A percentile compares a stretch with the other conserved stretches of the same genome.
Conservation (phyloP, 306 rosid genomes). For the Trifolium fragiferum region DNA sequence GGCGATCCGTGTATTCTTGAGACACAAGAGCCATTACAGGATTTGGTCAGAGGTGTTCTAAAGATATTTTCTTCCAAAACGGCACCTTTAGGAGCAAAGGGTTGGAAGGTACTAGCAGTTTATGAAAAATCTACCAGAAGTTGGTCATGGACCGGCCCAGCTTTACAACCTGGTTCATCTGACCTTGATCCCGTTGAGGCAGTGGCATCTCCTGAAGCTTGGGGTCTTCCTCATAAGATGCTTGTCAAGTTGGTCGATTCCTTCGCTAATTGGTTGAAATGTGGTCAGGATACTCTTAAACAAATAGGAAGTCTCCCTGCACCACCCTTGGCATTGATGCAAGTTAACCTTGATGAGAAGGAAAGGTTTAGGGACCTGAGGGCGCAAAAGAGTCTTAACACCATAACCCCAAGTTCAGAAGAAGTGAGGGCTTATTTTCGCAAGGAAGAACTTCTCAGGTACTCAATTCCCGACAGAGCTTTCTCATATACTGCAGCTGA, state of each 20-base stretch:
- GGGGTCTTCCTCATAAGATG: conserved; percentile 96
- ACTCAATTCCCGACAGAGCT: conserved; percentile 98
- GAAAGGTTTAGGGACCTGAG: conserved; percentile 96
- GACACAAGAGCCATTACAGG: conserved; percentile 97
- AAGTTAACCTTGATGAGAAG: conserved; percentile 93
- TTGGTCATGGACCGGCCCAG: conserved; percentile 96
- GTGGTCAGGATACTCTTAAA: conserved; percentile 98
- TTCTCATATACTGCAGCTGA: conserved; percentile 97
- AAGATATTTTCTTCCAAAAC: conserved; percentile 95
- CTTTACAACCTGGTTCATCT: conserved; percentile 51
- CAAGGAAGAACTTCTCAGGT: conserved; percentile 92
- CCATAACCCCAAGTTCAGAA: conserved; percentile 87
- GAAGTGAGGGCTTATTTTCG: conserved; percentile 93
- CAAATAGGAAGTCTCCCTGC: conserved; percentile 98
- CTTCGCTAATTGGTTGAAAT: conserved; percentile 97
- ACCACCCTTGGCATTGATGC: conserved; percentile 92
- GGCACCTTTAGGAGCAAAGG: conserved; percentile 96
- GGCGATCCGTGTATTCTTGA: conserved; percentile 96
- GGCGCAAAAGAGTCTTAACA: conserved; percentile 98
- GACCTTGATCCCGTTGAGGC: conserved; percentile 80
- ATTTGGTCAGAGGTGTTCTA: conserved; percentile 96
- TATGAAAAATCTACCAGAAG: conserved; percentile 81
- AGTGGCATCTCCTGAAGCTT: conserved; percentile 84
- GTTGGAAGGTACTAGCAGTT: conserved; percentile 84
- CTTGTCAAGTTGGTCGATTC: conserved; percentile 97